Base-by-base conservation (phyloP, 2,329 filamentous ascomycete genomes). In the Fusarium sterilihyphosum region DNA sequence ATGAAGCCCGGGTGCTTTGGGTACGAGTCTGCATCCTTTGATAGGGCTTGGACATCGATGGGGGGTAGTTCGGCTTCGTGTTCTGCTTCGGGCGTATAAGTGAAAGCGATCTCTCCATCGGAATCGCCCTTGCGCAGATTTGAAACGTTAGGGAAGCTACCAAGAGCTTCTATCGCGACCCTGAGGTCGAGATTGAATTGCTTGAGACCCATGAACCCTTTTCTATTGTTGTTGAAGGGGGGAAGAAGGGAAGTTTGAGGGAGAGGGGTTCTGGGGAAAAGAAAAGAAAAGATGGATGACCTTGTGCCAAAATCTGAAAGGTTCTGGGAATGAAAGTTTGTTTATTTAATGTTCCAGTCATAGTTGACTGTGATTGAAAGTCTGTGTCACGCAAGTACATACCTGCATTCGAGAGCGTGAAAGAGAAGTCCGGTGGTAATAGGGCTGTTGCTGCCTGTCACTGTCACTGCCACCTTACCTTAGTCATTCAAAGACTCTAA, bases 21-120 rank as follows among this genome's bases (percentile, higher is more conserved):
- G 67, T 86, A 86, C 2, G 80, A 79, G 47, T 81, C 77, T 58
- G 83, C 57, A 78, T 83, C 74, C 74, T 82, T 79, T 35, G 78
- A 81, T 11, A 85, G 76, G 10, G 84, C 79, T 24, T 80, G 84
- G 13, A 88, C 80, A 29, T 81, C 75, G 9, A 87, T 65, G 22
- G 80, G 71, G 3, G 68, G 44, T 6, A 83, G 64, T 13, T 57
- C 49, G 6, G 78, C 52, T 61, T 83, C 60, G 20, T 44, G n/a
- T 20, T 73, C 57, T 38, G 54, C 80, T 16, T 62, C 71, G 69
- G 84, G 93, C 9, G 81, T 85, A 80, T 85, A 93, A 9, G 82
- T 85, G 80, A 96, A 92, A 20, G 87, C 87, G 65, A 97, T 86
- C 65, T 93, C 90, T 58, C 93, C 93, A 80, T 96, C 92, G 38